phyloP scores from a whole-genome alignment of 768 basidiomycete genomes.

The Rhodosporidiobolus odoratus region DNA sequence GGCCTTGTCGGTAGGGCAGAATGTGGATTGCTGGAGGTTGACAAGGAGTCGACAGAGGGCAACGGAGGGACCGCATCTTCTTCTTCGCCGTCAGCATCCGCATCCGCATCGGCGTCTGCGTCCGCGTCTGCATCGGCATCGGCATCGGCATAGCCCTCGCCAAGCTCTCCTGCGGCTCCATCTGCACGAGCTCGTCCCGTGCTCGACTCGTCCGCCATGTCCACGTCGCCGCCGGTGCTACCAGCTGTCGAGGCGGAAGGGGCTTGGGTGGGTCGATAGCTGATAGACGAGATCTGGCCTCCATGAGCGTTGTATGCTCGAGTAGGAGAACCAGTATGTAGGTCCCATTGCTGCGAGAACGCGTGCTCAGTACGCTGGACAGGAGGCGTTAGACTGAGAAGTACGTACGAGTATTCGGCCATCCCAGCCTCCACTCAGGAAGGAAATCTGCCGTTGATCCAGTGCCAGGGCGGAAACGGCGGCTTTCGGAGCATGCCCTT shows the following conservation, averaged over 20 bases:
- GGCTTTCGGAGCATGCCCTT: slow-evolving; percentile 48
- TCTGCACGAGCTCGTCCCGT: slow-evolving; percentile 3
- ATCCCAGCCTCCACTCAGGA: slow-evolving; percentile 93
- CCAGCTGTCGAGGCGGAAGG: slow-evolving; percentile 37
- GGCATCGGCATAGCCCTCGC: neutral
- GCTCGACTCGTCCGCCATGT: slow-evolving; percentile 5
- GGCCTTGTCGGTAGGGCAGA: neutral
- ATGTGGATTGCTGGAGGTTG: neutral
- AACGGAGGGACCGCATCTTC: neutral
- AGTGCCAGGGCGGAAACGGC: slow-evolving; percentile 81
- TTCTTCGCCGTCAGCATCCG: slow-evolving; percentile 16
- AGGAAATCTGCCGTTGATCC: slow-evolving; percentile 71
- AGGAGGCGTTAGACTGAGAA: neutral
- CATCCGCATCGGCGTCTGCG: slow-evolving; percentile 32
- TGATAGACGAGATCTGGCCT: slow-evolving; percentile 74
- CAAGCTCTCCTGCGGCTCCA: slow-evolving; percentile 6
- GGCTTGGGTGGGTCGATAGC: slow-evolving; percentile 60
- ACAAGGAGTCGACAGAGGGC: neutral
- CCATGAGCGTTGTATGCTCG: slow-evolving; percentile 75
- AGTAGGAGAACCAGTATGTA: slow-evolving; percentile 76
- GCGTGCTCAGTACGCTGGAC: neutral
- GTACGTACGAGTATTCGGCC: slow-evolving; percentile 43
- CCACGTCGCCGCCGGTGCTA: slow-evolving; percentile 31
- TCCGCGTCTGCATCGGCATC: slow-evolving; percentile 24
- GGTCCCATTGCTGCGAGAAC: slow-evolving; percentile 81